Evolutionary conservation across 192 early-diverging fungal genomes (phyloP), one percentile per base, ranked within the genome.

Genomic region (Linnemannia zychae): DNA sequence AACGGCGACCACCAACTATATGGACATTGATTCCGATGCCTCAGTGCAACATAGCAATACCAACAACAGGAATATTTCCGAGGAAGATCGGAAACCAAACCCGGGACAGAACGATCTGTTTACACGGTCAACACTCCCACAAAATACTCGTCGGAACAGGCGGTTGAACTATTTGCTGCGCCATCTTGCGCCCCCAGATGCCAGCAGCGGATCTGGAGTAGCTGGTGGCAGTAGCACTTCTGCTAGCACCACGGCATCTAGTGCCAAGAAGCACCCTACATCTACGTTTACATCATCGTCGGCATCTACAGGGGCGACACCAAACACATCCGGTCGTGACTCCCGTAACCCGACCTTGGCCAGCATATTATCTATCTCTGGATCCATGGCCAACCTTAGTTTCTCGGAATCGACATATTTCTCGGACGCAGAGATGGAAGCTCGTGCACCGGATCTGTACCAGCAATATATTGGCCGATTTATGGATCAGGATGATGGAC

Each of bases 331-430:
- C 57, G 28, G 28, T 12, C 67, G 20, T 20, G 67, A 36, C 24
- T 17, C 20, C 6, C 82, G 71, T 13, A 77, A 78, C 33, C 76
- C 82, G 50, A 24, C 74, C 11, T n/a, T 85, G 48, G 74, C 83
- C 11, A 85, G 60, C 28, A 79, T 85, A 22, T 52, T 85, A 7
- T 79, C 83, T 17, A 76, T 85, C 49, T 85, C 83, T 33, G 83
- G 83, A 50, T 85, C 83, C 68, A 71, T 85, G 78, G 79, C 83
- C 22, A 79, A 79, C 53, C 78, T 85, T 13, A 85, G 83, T 37
- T 85, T 85, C 63, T 75, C 77, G 16, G 83, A 79, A 22, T 85
- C 83, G 34, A 85, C 83, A 18, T 85, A 85, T 63, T 85, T 85
- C 31, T 85, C 83, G 22, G 83, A 85, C 28, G 83, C 83, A 24